Base-by-base conservation (phyloP, 2,329 filamentous ascomycete genomes). In the Aureobasidium sp. region DNA sequence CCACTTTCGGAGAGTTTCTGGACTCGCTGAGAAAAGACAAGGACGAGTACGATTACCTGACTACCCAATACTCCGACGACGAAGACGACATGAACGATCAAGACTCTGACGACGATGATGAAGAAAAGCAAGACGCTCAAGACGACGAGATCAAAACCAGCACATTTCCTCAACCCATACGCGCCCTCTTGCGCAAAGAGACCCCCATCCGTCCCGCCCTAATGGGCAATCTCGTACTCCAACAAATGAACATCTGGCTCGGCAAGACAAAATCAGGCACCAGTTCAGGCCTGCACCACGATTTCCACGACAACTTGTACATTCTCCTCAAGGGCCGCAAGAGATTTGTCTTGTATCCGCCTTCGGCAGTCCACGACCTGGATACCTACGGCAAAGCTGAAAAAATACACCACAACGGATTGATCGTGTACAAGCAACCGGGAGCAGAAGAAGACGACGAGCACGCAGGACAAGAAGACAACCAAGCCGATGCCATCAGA, bases 221-320 rank as follows among this genome's bases (percentile, higher is more conserved):
- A 8, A 61, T 61, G 60, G 60, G 60, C 33, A 61, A 61, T n/a
- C 60, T 61, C 19, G 60, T 56, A 12, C 29, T 61, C 9, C 60
- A 61, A 40, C 60, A 61, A 33, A 61, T 61, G 60, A 61, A 61
- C 40, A 40, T 61, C 5, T 61, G 60, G 60, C 40, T 61, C 14
- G 60, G 60, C 27, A 61, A 56, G 42, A 56, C 40, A 33, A 56
- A 47, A 14, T n/a, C 39, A 4, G 60, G 60, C 39, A 53, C 60
- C 15, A 54, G 49, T 27, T 61, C 60, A 2, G 60, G 60, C 7
- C 24, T 61, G 3, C 60, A 61, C 49, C 60, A 61, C 22, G 60
- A 61, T 29, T 61, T 61, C 50, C 60, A 61, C n/a, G 60, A 61
- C 24, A 61, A 61, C 27, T 50, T 61, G 19, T 61, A 61, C 33